phyloP scores from a whole-genome alignment of 257 asterid genomes.

The Marsdenia floribunda region DNA sequence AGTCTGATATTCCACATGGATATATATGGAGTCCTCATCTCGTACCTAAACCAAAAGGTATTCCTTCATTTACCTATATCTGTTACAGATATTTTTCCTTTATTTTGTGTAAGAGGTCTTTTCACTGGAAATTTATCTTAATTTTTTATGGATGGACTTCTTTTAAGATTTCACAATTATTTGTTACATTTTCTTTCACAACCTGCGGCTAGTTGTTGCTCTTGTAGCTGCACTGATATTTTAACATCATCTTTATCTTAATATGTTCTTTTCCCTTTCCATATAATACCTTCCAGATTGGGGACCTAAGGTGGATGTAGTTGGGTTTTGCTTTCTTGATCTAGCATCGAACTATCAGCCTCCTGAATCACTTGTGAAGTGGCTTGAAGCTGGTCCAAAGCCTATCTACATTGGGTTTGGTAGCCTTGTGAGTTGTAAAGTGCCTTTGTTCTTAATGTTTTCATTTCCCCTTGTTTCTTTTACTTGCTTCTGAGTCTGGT shows the following conservation, averaged over 20 bases:
- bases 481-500: constrained; percentile 10
- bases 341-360: constrained; percentile 85
- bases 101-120: neutral
- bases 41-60: constrained; percentile 98
- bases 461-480: constrained; percentile 8
- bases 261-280: constrained; percentile 16
- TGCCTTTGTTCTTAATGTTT: constrained; percentile 6
- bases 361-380: constrained; percentile 73
- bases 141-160: neutral
- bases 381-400: constrained; percentile 85
- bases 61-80: neutral
- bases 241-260: constrained; percentile 17
- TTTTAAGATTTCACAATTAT: neutral
- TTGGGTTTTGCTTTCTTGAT: constrained; percentile 99
- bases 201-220: neutral
- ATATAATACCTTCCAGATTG: constrained; percentile 62
- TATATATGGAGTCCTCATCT: constrained; percentile 99
- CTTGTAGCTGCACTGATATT: constrained; percentile 4
- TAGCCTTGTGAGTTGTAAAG: constrained; percentile 62
- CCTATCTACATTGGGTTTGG: constrained; percentile 88
- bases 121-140: neutral
- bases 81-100: neutral
- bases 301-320: constrained; percentile 95
- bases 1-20: constrained; percentile 78
- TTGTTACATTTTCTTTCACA: too few relatives aligned